Evolutionary conservation across 2,329 filamentous ascomycete species (phyloP).

Genomic region (Ciborinia camelliae): DNA sequence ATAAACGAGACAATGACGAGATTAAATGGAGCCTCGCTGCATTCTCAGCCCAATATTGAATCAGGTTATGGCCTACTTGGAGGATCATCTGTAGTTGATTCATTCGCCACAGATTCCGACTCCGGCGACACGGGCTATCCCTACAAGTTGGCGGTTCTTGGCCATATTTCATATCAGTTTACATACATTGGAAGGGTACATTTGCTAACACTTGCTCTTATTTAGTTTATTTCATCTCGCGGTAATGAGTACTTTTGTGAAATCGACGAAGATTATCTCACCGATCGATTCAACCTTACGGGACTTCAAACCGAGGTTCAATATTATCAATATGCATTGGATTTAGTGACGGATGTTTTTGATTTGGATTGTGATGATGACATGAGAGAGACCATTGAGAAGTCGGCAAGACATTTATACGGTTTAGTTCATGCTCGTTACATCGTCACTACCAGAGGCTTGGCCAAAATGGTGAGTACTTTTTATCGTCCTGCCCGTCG

Average conservation of each 20-base stretch:
- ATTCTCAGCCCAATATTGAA: too few relatives aligned
- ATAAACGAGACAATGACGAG: too few relatives aligned
- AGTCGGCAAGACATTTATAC: constrained; percentile 92
- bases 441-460: constrained; percentile 89
- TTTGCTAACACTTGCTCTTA: constrained; percentile 15
- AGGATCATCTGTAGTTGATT: too few relatives aligned
- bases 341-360: constrained; percentile 96
- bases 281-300: constrained; percentile 96
- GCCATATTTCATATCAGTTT: constrained; percentile 14
- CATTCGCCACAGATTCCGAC: too few relatives aligned
- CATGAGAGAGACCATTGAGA: constrained; percentile 96
- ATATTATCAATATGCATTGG: constrained; percentile 98
- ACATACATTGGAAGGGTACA: background rate
- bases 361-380: constrained; percentile 98
- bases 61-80: too few relatives aligned
- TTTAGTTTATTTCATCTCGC: constrained; percentile 91
- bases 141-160: background rate
- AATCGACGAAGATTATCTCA: constrained; percentile 98
- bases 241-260: constrained; percentile 99
- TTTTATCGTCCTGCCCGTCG: background rate
- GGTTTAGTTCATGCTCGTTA: constrained; percentile 94
- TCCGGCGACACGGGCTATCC: background rate
- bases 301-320: constrained; percentile 96
- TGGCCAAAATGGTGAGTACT: constrained; percentile 85
- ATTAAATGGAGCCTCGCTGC: too few relatives aligned